Evolutionary conservation across 1,284 basidiomycete genomes (phyloP), one percentile per base, ranked within the genome.

Genomic region (Somion occarium): DNA sequence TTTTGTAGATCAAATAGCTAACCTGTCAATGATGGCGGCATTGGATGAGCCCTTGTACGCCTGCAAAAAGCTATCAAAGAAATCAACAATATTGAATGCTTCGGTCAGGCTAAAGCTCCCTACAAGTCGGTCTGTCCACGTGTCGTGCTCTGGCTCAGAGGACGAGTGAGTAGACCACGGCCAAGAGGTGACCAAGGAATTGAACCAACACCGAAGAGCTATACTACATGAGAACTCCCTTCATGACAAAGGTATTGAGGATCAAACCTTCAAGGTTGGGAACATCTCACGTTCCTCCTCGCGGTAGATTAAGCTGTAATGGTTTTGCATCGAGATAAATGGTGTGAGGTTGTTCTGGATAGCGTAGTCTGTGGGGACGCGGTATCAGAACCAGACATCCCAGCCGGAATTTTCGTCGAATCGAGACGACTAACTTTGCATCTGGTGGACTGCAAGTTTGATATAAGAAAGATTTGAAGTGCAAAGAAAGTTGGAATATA

Each of bases 281-380:
- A 82, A 76, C 82, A 86, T 85, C 64, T 86, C 83, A 9, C 81
- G 69, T 61, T 83, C 82, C 56, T 85, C 82, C 57, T 87, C 83
- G n/a, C 83, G 72, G 56, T 85, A 85, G 15, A 79, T 53, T 1
- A 80, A 59, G 38, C 62, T 76, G 60, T 82, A 74, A 49, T 79
- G 80, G 61, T 85, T 84, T 62, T 89, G 86, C 85, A 88, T 86
- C 11, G 78, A 80, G 60, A 84, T 79, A 67, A 85, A 85, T 0
- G 78, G 80, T 0, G 82, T 85, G 25, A 84, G 69, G 18, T 76
- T 73, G 64, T 85, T 75, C 27, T 64, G 64, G 51, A 60, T 60
- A 9, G 58, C 58, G 37, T 60, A 58, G 47, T 58, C 56, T 59
- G 43, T 20, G 18, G 24, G 7, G 22, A 25, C 4, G 20, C 7